phyloP scores from a whole-genome alignment of 2,329 filamentous ascomycete species.

The Neofusicoccum kwambonambiense region DNA sequence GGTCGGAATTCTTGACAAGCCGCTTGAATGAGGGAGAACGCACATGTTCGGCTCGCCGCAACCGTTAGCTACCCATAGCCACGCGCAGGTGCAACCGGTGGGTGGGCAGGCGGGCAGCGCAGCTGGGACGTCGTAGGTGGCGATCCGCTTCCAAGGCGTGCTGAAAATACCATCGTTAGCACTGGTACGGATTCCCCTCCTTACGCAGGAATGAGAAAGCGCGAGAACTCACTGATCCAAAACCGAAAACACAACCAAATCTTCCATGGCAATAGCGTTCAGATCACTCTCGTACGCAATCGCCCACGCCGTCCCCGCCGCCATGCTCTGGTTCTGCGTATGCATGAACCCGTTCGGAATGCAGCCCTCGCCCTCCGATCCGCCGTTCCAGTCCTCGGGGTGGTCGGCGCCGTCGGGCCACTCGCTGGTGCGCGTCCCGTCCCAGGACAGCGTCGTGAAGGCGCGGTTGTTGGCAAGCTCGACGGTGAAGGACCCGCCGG shows the following conservation, averaged over 20 bases:
- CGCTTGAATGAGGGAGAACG: neutral
- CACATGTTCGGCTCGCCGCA: constrained; percentile 41
- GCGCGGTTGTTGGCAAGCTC: constrained; percentile 53
- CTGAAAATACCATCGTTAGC: constrained; percentile 21
- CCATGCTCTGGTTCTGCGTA: constrained; percentile 43
- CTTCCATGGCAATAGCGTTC: constrained; percentile 49
- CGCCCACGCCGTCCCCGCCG: constrained; percentile 51
- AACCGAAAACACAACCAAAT: constrained; percentile 53
- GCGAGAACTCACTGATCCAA: constrained; percentile 39
- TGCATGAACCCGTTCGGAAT: constrained; percentile 48
- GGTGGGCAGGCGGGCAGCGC: constrained; percentile 38
- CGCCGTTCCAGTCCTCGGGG: constrained; percentile 47
- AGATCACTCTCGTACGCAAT: constrained; percentile 53
- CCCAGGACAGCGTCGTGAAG: constrained; percentile 49
- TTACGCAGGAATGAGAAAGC: no score
- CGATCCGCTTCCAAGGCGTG: constrained; percentile 40
- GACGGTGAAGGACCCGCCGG: constrained; percentile 49
- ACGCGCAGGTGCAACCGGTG: constrained; percentile 43
- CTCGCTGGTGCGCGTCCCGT: constrained; percentile 37
- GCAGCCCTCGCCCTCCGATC: constrained; percentile 31
- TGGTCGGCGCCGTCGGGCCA: constrained; percentile 52
- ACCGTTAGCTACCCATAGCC: constrained; percentile 42
- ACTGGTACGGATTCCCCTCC: neutral
- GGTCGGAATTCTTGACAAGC: neutral
- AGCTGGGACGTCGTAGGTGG: constrained; percentile 37